phyloP scores from a whole-genome alignment of 805 yeast genomes.

The Lachancea lanzarotensis region DNA sequence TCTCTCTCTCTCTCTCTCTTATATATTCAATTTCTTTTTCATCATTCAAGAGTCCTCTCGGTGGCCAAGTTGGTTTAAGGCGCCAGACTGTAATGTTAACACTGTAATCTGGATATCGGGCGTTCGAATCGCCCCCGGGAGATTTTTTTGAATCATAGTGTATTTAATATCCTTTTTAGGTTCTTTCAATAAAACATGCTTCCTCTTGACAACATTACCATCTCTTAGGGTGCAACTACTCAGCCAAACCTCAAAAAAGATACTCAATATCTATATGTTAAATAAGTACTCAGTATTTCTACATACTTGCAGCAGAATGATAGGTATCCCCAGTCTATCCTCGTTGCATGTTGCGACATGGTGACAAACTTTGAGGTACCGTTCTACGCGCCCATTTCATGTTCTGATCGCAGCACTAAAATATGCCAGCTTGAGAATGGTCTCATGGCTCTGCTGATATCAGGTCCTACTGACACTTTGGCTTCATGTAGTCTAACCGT shows the following conservation, averaged over 20 bases:
- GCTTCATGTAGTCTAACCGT: slow-evolving; percentile 71
- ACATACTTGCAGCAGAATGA: background rate
- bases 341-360: background rate
- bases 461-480: slow-evolving; percentile 61
- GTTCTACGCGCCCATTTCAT: slow-evolving; percentile 33
- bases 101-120: slow-evolving; percentile 34
- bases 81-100: slow-evolving; percentile 34
- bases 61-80: slow-evolving; percentile 37
- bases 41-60: slow-evolving; percentile 22
- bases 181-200: no score
- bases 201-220: no score
- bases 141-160: slow-evolving; percentile 23
- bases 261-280: background rate
- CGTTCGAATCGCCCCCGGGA: slow-evolving; percentile 38
- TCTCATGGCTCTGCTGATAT: slow-evolving; percentile 56
- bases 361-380: slow-evolving; percentile 18
- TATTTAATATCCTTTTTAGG: no score
- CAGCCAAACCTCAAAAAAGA: background rate
- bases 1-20: no score
- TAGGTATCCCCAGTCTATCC: no score
- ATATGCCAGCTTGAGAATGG: slow-evolving; percentile 59
- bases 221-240: no score
- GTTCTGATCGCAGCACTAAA: slow-evolving; percentile 37
- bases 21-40: no score
- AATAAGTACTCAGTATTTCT: background rate